Conservation (phyloP, 768 basidiomycete species). For the Strobilomyces echinocephalus region DNA sequence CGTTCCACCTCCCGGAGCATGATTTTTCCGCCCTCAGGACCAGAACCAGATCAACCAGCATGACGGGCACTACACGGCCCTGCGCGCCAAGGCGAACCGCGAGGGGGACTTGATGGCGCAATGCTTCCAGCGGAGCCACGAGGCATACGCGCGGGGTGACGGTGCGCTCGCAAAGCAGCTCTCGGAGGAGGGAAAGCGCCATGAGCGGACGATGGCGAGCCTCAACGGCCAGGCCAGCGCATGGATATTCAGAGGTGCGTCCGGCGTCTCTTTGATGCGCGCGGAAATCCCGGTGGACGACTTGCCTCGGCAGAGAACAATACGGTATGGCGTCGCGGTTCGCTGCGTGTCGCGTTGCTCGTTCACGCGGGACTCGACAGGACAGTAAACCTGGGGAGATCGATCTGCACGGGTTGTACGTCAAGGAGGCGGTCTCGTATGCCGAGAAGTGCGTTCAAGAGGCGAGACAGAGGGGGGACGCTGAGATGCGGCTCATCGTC, state of each 20-base stretch:
- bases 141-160: slow-evolving; percentile 69
- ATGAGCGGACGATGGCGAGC: slow-evolving; percentile 71
- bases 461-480: slow-evolving; percentile 59
- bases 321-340: slow-evolving; percentile 37
- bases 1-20: neutral
- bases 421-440: slow-evolving; percentile 81
- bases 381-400: slow-evolving; percentile 71
- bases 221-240: slow-evolving; percentile 78
- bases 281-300: no score
- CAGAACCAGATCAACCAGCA: slow-evolving; percentile 61
- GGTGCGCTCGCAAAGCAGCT: slow-evolving; percentile 79
- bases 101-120: slow-evolving; percentile 78
- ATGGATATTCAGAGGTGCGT: slow-evolving; percentile 76
- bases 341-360: neutral
- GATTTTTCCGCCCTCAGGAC: slow-evolving; percentile 35
- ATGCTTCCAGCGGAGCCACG: slow-evolving; percentile 66
- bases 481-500: slow-evolving; percentile 76
- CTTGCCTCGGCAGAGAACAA: slow-evolving; percentile 59
- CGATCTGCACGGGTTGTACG: slow-evolving; percentile 89
- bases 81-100: slow-evolving; percentile 71
- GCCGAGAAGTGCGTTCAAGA: slow-evolving; percentile 67
- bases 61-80: slow-evolving; percentile 60
- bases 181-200: slow-evolving; percentile 73
- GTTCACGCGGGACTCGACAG: slow-evolving; percentile 27
- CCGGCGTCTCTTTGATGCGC: neutral